Conservation (phyloP, 1,139 yeast genomes). For the Yamadazyma friedrichii region DNA sequence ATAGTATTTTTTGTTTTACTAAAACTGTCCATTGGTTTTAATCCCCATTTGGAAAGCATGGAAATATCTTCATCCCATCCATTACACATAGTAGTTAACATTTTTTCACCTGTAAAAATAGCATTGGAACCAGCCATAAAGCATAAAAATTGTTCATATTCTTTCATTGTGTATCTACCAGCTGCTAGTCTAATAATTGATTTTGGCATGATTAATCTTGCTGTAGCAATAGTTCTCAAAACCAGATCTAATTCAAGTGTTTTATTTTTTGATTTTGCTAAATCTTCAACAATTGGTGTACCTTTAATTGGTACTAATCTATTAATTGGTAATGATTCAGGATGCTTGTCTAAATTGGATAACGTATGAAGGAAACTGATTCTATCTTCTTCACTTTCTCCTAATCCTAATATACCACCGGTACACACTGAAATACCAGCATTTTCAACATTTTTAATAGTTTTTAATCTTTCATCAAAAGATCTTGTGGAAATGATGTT, state of each 20-base stretch:
- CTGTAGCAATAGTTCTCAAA: constrained; percentile 71
- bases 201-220: constrained; percentile 70
- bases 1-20: constrained; percentile 5
- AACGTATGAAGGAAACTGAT: constrained; percentile 66
- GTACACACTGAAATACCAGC: constrained; percentile 74
- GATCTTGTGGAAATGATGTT: constrained; percentile 67
- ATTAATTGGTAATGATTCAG: constrained; percentile 81
- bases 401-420: constrained; percentile 79
- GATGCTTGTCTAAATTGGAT: constrained; percentile 66
- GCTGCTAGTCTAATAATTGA: constrained; percentile 76
- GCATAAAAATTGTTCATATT: constrained; percentile 70
- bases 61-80: constrained; percentile 82
- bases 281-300: constrained; percentile 66
- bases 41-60: constrained; percentile 71
- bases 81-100: constrained; percentile 81
- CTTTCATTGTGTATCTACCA: constrained; percentile 80
- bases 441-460: constrained; percentile 61
- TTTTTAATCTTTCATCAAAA: constrained; percentile 67
- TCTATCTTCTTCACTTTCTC: constrained; percentile 73
- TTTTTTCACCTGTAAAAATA: constrained; percentile 76
- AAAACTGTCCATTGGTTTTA: constrained; percentile 65
- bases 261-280: constrained; percentile 32
- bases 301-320: constrained; percentile 77
- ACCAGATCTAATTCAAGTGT: constrained; percentile 59
- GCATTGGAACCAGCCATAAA: constrained; percentile 82